A percentile compares a stretch with the other conserved stretches of the same genome.
Evolutionary conservation across 495 filamentous ascomycete species (phyloP).

Genomic region (Trichoderma gamsii): DNA sequence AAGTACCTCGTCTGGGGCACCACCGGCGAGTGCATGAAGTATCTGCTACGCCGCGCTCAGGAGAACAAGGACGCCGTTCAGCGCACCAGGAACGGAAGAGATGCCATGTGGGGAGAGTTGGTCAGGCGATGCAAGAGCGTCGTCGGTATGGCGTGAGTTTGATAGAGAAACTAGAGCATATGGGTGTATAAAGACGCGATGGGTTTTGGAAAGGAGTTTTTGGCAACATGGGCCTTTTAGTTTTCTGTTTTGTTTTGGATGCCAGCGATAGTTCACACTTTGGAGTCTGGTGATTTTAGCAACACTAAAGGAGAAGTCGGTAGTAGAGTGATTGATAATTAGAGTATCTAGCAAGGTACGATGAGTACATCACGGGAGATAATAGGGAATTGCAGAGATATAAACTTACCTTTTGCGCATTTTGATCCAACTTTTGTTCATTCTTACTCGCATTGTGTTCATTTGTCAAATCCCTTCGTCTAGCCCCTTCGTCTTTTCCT

Average conservation of each 20-base stretch:
- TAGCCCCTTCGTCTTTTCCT: no score
- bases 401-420: not conserved
- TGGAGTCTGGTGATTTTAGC: not conserved
- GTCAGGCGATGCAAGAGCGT: constrained; percentile 50
- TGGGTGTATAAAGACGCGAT: not conserved
- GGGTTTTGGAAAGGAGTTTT: not conserved
- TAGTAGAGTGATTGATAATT: not conserved
- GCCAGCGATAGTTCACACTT: not conserved
- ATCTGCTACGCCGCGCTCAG: constrained; percentile 73
- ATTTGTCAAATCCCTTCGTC: not conserved
- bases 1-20: constrained; percentile 93
- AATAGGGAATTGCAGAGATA: not conserved
- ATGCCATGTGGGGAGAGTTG: constrained; percentile 69
- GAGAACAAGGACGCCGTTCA: constrained; percentile 88
- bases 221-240: not conserved
- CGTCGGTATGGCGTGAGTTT: constrained; percentile 31
- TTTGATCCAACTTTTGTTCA: not conserved
- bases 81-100: constrained; percentile 65
- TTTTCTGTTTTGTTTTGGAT: not conserved
- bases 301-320: not conserved
- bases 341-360: not conserved
- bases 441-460: not conserved
- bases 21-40: constrained; percentile 90
- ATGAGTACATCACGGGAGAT: not conserved
- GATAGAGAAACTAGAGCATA: not conserved